These are phyloP conservation scores for Diaporthe eres DNA, from an alignment of 2,329 filamentous ascomycete genomes.

Conservation along the genomic window DNA sequence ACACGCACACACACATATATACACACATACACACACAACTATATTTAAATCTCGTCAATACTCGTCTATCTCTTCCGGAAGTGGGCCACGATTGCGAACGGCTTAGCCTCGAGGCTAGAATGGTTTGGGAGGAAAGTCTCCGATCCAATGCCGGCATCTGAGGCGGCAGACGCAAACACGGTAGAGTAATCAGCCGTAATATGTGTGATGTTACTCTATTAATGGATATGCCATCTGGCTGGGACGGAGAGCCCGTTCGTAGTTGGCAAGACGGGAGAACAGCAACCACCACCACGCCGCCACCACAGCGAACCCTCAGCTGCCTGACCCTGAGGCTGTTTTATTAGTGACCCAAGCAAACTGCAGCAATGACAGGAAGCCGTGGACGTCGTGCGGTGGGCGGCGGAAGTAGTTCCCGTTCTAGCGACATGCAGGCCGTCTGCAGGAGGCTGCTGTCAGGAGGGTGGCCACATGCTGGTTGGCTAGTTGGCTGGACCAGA, in stretches of 20 bases:
- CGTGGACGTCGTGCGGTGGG: not conserved
- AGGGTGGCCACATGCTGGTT: constrained; percentile 8
- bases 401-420: constrained; percentile 12
- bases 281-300: not conserved
- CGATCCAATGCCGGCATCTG: constrained; percentile 29
- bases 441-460: constrained; percentile 39
- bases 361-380: not conserved
- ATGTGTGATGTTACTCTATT: constrained; percentile 9
- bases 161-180: constrained; percentile 27
- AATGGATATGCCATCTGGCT: not conserved
- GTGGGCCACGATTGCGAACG: constrained; percentile 28
- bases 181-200: constrained; percentile 13
- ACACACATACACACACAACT: not conserved
- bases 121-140: constrained; percentile 22
- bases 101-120: constrained; percentile 27
- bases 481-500: constrained; percentile 10
- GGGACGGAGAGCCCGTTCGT: not conserved
- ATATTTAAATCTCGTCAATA: constrained; percentile 8
- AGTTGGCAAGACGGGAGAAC: not conserved
- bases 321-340: not conserved
- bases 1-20: not conserved
- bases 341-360: not conserved
- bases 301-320: not conserved
- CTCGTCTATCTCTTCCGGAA: constrained; percentile 13
- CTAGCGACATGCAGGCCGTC: constrained; percentile 28